Percentiles rank a stretch among this genome's conserved stretches.
Conservation (phyloP, 495 filamentous ascomycete genomes). For the Margaritispora aquatica region DNA sequence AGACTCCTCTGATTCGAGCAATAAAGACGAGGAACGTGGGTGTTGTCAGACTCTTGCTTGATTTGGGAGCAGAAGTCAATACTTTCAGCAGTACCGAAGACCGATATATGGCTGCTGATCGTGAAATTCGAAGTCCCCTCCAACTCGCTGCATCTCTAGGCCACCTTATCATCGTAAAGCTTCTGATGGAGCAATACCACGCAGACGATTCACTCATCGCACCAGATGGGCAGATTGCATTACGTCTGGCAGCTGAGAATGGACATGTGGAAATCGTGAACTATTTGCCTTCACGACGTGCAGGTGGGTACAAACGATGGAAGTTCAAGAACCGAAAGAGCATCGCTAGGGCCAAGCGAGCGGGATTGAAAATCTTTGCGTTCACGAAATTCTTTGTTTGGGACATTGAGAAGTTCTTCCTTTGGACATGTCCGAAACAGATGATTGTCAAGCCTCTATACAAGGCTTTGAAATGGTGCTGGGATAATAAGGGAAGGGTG, state of each 20-base stretch:
- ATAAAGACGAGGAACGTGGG: neutral
- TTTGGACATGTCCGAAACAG: conserved; percentile 28
- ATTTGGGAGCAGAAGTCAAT: conserved; percentile 4
- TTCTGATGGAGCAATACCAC: conserved; percentile 10
- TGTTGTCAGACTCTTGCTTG: conserved; percentile 1
- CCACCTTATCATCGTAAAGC: conserved; percentile 3
- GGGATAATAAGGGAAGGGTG: conserved; percentile 23
- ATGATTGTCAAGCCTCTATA: conserved; percentile 23
- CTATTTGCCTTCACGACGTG: conserved; percentile 9
- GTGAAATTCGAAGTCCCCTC: conserved; percentile 1
- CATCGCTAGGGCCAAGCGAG: conserved; percentile 17
- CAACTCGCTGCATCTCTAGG: conserved; percentile 9
- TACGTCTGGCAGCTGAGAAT: conserved; percentile 11
- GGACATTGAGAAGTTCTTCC: conserved; percentile 26
- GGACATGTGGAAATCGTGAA: conserved; percentile 6
- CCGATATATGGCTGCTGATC: neutral
- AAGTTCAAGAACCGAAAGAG: conserved; percentile 12
- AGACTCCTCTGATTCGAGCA: conserved; percentile 7
- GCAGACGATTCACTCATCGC: conserved; percentile 12
- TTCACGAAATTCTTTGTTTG: conserved; percentile 26
- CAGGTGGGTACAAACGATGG: conserved; percentile 12
- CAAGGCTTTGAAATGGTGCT: conserved; percentile 21
- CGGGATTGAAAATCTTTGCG: conserved; percentile 15
- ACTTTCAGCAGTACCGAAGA: conserved; percentile 1
- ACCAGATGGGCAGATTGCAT: conserved; percentile 13